Conservation (phyloP, 805 yeast species). For the Yamadazyma sp. region DNA sequence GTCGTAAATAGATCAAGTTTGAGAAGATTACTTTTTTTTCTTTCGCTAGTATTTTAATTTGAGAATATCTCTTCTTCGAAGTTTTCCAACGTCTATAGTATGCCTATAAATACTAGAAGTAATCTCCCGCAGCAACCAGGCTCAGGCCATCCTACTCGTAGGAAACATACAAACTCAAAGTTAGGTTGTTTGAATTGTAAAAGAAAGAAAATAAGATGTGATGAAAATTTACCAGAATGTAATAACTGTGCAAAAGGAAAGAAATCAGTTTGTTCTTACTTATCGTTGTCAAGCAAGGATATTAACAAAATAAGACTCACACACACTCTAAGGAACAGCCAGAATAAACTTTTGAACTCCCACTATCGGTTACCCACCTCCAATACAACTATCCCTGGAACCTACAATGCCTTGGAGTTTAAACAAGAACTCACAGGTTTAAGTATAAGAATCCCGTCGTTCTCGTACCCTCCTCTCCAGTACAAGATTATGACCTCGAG, state of each 20-base stretch:
- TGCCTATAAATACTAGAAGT: slow-evolving; percentile 5
- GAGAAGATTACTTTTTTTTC: slow-evolving; percentile 4
- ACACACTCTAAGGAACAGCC: slow-evolving; percentile 27
- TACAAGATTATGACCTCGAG: slow-evolving; percentile 19
- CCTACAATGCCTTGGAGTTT: slow-evolving; percentile 19
- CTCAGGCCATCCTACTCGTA: slow-evolving; percentile 16
- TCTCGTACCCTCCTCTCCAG: slow-evolving; percentile 23
- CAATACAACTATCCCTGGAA: slow-evolving; percentile 1
- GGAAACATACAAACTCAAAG: slow-evolving; percentile 31
- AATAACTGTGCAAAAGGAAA: slow-evolving; percentile 27
- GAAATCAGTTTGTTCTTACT: slow-evolving; percentile 27
- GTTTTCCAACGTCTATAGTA: neutral
- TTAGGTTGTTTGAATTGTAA: slow-evolving; percentile 33
- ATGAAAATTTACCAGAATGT: slow-evolving; percentile 30
- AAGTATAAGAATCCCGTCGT: slow-evolving; percentile 22
- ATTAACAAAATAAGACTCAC: slow-evolving; percentile 25
- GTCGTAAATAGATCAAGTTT: slow-evolving; percentile 8
- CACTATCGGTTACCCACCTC: slow-evolving; percentile 30
- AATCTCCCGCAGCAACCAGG: neutral
- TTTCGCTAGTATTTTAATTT: neutral
- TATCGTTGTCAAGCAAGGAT: slow-evolving; percentile 19
- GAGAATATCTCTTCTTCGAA: slow-evolving; percentile 1
- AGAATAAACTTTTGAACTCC: slow-evolving; percentile 25
- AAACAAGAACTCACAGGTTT: slow-evolving; percentile 23
- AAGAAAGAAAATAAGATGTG: slow-evolving; percentile 31